Conservation (phyloP, 164 flowering plant species). For the Piper longum region DNA sequence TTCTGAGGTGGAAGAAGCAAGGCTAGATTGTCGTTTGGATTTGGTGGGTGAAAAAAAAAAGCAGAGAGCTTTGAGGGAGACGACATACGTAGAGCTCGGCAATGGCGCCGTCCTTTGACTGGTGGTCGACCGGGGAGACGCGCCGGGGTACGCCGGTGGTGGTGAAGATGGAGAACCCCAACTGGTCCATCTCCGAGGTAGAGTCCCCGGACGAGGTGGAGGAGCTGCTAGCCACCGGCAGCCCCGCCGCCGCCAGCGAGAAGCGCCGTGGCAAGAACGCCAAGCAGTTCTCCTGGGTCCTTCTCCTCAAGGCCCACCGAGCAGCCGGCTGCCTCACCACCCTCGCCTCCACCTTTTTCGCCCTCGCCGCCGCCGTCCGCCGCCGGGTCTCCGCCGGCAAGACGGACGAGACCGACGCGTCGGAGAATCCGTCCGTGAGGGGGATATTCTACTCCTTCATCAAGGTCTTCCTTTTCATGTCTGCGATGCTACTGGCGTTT, state of each 20-base stretch:
- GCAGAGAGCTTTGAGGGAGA: neutral
- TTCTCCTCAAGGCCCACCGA: slow-evolving; percentile 76
- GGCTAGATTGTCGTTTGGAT: no score
- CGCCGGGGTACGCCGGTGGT: slow-evolving; percentile 75
- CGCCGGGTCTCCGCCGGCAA: slow-evolving; percentile 67
- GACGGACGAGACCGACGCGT: slow-evolving; percentile 38
- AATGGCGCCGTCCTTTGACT: slow-evolving; percentile 52
- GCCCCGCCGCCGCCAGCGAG: slow-evolving; percentile 6
- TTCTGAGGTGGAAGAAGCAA: neutral
- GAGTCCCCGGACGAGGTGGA: slow-evolving; percentile 41
- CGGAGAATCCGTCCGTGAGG: slow-evolving; percentile 25
- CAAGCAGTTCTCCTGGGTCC: slow-evolving; percentile 92
- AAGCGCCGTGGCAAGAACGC: slow-evolving; percentile 68
- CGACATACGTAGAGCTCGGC: neutral
- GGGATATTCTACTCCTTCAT: slow-evolving; percentile 48
- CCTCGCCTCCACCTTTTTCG: neutral
- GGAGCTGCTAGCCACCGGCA: slow-evolving; percentile 11
- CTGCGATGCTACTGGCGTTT: slow-evolving; percentile 48
- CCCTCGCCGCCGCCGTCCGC: slow-evolving; percentile 42
- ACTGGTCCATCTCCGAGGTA: slow-evolving; percentile 72
- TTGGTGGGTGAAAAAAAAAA: neutral
- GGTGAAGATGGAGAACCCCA: slow-evolving; percentile 83
- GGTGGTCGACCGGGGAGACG: slow-evolving; percentile 45
- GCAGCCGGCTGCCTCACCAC: slow-evolving; percentile 91
- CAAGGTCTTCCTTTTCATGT: slow-evolving; percentile 48